phyloP scores from a whole-genome alignment of 805 yeast species.

The Teunomyces cretensis region DNA sequence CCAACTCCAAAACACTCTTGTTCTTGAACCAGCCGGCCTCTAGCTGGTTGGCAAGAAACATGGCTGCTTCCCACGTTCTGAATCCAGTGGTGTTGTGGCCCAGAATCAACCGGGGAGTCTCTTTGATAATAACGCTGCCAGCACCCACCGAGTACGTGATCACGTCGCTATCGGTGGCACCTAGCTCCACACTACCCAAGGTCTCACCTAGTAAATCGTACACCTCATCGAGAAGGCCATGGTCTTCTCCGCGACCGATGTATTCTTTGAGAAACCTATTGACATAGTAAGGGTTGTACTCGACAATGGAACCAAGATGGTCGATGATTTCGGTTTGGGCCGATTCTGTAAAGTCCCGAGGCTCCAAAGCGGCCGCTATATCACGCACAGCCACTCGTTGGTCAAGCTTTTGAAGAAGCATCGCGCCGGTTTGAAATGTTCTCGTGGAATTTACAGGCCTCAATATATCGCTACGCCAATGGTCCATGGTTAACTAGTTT shows the following conservation, averaged over 20 bases:
- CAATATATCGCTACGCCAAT: neutral
- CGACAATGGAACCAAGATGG: conserved; percentile 15
- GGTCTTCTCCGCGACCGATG: conserved; percentile 33
- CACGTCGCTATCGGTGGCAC: conserved; percentile 39
- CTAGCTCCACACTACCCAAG: conserved; percentile 29
- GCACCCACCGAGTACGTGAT: conserved; percentile 34
- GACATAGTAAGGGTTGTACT: conserved; percentile 52
- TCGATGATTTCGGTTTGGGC: neutral
- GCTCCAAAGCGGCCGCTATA: neutral
- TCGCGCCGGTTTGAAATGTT: neutral
- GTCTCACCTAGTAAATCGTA: conserved; percentile 41
- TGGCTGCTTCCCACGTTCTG: conserved; percentile 93
- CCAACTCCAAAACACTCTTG: conserved; percentile 62
- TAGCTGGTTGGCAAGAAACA: conserved; percentile 59
- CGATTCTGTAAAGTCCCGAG: neutral
- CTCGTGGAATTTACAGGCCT: neutral
- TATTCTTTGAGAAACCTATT: conserved; percentile 45
- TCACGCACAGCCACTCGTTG: conserved; percentile 7
- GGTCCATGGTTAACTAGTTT: neutral
- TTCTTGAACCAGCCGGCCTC: conserved; percentile 7
- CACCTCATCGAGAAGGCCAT: conserved; percentile 39
- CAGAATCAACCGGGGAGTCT: conserved; percentile 63
- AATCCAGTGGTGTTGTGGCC: conserved; percentile 85
- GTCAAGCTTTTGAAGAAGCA: conserved; percentile 2
- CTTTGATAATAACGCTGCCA: conserved; percentile 40